phyloP scores from a whole-genome alignment of 2,329 filamentous ascomycete species.

The Microdochium nivale region DNA sequence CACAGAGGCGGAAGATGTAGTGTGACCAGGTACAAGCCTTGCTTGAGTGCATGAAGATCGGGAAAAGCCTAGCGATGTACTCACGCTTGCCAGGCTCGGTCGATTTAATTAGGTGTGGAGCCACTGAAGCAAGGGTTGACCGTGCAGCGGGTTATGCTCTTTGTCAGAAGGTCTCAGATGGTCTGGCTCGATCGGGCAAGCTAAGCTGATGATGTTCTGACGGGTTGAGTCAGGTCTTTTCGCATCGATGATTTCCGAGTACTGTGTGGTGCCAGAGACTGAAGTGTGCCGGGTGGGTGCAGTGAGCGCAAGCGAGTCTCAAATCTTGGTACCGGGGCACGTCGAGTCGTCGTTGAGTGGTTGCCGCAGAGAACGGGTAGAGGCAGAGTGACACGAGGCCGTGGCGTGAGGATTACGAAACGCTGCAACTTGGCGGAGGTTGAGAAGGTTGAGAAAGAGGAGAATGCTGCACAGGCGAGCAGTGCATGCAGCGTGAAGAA shows the following conservation, averaged over 20 bases:
- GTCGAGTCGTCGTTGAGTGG: background rate
- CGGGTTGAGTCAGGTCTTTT: background rate
- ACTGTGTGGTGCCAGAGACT: background rate
- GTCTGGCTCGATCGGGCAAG: background rate
- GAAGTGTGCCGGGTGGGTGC: background rate
- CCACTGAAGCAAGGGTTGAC: background rate
- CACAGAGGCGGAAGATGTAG: background rate
- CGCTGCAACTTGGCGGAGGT: background rate
- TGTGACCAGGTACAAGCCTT: background rate
- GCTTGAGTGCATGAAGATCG: background rate
- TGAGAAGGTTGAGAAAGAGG: background rate
- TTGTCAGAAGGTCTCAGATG: background rate
- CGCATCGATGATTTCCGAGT: background rate
- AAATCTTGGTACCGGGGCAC: background rate
- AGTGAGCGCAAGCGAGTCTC: background rate
- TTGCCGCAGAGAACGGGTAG: background rate
- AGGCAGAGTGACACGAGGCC: background rate
- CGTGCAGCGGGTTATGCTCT: background rate
- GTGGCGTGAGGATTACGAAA: background rate
- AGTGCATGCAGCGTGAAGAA: background rate
- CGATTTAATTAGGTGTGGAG: background rate
- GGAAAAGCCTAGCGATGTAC: background rate
- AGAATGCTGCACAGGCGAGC: background rate
- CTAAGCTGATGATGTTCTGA: background rate
- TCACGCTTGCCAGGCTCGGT: background rate